A percentile compares a stretch with the other conserved stretches of the same genome.
phyloP scores from a whole-genome alignment of 495 filamentous ascomycete species.

The Extremus antarcticus region DNA sequence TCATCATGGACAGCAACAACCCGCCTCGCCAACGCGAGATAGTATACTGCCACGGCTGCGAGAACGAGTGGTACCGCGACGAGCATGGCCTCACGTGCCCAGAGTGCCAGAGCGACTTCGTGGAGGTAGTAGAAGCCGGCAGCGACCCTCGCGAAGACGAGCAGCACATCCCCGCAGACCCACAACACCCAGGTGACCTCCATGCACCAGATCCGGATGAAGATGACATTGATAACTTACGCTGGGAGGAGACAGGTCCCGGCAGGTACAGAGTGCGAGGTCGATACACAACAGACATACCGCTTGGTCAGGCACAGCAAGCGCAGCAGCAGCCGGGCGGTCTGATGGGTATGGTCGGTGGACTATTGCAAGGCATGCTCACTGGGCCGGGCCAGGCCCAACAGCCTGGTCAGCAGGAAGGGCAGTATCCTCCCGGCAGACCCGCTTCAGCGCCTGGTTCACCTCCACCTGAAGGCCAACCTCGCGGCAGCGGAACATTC shows the following conservation, averaged over 20 bases:
- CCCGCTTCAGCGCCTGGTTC: constrained; percentile 2
- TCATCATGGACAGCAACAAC: constrained; percentile 1
- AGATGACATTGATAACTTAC: constrained; percentile 30
- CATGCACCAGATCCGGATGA: constrained; percentile 32
- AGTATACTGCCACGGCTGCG: constrained; percentile 73
- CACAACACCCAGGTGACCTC: constrained; percentile 27
- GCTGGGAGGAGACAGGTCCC: constrained; percentile 23
- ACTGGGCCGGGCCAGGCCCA: background rate
- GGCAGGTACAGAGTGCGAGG: background rate
- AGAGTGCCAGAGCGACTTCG: constrained; percentile 63
- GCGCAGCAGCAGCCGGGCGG: background rate
- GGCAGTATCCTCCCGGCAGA: background rate
- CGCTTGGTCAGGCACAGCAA: background rate
- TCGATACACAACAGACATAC: background rate
- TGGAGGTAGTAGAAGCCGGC: constrained; percentile 52
- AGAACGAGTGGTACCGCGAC: constrained; percentile 65
- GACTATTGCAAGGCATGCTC: background rate
- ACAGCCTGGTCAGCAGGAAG: constrained; percentile 5
- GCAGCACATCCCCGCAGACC: constrained; percentile 6
- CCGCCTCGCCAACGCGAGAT: constrained; percentile 37
- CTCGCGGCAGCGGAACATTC: background rate
- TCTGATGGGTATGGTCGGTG: constrained; percentile 2
- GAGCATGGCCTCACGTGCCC: constrained; percentile 61
- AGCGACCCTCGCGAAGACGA: constrained; percentile 31
- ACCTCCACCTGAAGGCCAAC: background rate